Base-by-base conservation (phyloP, 2,329 filamentous ascomycete species). In the Lachnellula suecica region DNA sequence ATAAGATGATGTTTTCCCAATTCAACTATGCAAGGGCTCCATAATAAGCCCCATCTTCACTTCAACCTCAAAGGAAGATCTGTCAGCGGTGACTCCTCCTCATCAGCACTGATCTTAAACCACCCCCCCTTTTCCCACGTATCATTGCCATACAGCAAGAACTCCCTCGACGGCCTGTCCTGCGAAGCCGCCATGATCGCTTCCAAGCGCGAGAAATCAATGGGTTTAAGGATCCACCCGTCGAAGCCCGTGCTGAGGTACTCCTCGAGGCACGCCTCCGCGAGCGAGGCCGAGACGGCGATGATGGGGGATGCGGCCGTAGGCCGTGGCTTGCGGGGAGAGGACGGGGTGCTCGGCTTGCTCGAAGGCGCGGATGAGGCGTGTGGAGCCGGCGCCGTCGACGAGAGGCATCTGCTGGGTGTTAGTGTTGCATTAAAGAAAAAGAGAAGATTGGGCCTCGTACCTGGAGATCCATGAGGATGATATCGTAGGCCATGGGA, bases 401-500 rank as follows among this genome's bases (percentile, higher is more conserved):
- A 59, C 47, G 11, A 61, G 22, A 19, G 59, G 59, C 59, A 61
- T 61, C 56, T 60, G n/a, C n/a, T 11, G 17, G 34, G 15, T 13
- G 10, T 31, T 49, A n/a, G n/a, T n/a, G n/a, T n/a, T n/a, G 23
- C 10, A 41, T 5, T 13, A 24, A n/a, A 19, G 23, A 22, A 24
- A 17, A 13, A 25, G 43, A 41, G 17, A 51, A 9, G 25, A 5
- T 15, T n/a, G 25, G 23, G 17, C 13, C 13, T 43, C 23, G 13
- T 54, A 56, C 58, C 41, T 61, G 57, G 2, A 59, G 29, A 44
- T 61, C 59, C 57, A 61, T 61, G 5, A 61, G 45, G 19, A 61
- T 59, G n/a, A 59, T 49, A 49, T 59, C 59, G 27, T 51, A 59
- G 9, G 37, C 44, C 2, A 24, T 47, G 5, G 59, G 53, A 20